These are phyloP conservation scores for Coemansia sp. DNA, from an alignment of 192 early-diverging fungal species.

Conservation along the genomic window DNA sequence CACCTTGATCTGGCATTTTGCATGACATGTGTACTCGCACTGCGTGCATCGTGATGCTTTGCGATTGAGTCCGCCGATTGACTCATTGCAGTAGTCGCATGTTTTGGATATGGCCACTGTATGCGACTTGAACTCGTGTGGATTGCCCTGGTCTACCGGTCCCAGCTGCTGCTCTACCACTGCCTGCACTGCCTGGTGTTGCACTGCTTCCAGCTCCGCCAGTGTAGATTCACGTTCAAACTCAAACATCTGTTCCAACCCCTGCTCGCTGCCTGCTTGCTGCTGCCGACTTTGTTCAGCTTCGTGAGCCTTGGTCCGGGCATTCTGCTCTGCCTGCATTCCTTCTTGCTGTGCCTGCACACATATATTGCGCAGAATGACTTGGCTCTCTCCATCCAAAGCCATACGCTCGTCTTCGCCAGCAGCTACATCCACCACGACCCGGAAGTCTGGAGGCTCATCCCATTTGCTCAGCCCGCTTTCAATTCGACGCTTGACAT, in stretches of 20 bases:
- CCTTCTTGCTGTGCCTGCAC: conserved; percentile 30
- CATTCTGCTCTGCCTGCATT: conserved; percentile 21
- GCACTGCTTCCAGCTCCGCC: conserved; percentile 39
- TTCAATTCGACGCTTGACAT: conserved; percentile 27
- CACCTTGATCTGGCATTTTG: conserved; percentile 50
- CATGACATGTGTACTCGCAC: conserved; percentile 48
- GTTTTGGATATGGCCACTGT: conserved; percentile 42
- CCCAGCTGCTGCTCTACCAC: conserved; percentile 41
- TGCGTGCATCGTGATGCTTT: conserved; percentile 33
- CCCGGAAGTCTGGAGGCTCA: conserved; percentile 49
- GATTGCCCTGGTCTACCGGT: conserved; percentile 28
- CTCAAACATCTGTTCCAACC: conserved; percentile 18
- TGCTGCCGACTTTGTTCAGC: conserved; percentile 30
- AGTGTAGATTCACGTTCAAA: conserved; percentile 27
- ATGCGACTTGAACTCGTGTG: conserved; percentile 43
- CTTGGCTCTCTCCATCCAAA: conserved; percentile 40
- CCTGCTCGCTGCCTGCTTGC: conserved; percentile 1
- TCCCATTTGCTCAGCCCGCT: conserved; percentile 39
- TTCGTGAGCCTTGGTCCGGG: conserved; percentile 7
- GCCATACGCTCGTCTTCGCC: conserved; percentile 34
- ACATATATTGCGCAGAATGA: conserved; percentile 36
- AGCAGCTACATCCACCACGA: conserved; percentile 35
- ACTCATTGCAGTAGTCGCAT: conserved; percentile 51
- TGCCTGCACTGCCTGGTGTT: conserved; percentile 33
- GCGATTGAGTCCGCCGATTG: conserved; percentile 42